Conservation (phyloP, 257 asterid species). For the Gardenia jasminoides region DNA sequence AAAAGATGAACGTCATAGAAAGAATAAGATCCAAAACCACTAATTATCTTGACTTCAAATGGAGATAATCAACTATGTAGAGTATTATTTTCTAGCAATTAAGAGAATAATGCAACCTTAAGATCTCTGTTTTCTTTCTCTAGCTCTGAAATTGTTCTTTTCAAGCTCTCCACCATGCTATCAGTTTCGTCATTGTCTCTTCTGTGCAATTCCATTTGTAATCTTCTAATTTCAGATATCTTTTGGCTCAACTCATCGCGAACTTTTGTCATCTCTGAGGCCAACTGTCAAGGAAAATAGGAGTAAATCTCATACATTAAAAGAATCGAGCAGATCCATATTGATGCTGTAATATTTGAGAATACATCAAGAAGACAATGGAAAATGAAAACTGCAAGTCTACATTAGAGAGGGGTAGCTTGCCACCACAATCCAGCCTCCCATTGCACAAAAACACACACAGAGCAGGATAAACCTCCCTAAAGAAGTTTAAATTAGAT, state of each 20-base stretch:
- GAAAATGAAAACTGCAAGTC: background rate
- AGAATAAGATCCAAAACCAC: slow-evolving; percentile 19
- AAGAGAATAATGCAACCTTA: slow-evolving; percentile 49
- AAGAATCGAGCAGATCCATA: background rate
- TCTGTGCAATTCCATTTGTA: slow-evolving; percentile 62
- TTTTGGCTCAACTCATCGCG: slow-evolving; percentile 64
- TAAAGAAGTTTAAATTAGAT: background rate
- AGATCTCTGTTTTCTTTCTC: slow-evolving; percentile 66
- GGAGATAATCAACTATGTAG: background rate
- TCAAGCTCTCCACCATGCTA: slow-evolving; percentile 50
- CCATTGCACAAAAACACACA: background rate
- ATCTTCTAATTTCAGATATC: slow-evolving; percentile 52
- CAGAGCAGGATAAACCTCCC: background rate
- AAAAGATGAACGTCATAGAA: slow-evolving; percentile 21
- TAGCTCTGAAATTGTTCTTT: slow-evolving; percentile 45
- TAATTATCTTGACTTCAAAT: background rate
- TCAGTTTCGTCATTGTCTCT: slow-evolving; percentile 43
- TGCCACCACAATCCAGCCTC: background rate
- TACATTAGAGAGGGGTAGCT: background rate
- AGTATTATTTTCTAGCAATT: background rate
- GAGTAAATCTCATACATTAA: background rate
- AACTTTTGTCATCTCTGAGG: slow-evolving; percentile 50
- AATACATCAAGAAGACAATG: background rate
- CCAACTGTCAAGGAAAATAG: slow-evolving; percentile 38
- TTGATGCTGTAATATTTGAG: background rate